Conservation (phyloP, 2,329 filamentous ascomycete genomes). For the Eutypa lata region DNA sequence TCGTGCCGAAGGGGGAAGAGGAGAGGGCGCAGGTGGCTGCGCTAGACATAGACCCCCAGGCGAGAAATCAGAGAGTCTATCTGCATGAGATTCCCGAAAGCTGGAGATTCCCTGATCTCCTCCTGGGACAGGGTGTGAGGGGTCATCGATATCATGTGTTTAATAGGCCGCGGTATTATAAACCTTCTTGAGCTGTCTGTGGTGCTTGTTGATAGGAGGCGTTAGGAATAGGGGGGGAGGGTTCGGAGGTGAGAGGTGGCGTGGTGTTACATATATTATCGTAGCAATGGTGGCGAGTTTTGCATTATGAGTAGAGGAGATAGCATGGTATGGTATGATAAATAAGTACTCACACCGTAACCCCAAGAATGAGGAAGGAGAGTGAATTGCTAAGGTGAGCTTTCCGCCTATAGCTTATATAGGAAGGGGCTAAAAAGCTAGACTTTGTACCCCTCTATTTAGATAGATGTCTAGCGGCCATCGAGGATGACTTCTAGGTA, state of each 20-base stretch:
- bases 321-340: too few relatives aligned
- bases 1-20: conserved; percentile 68
- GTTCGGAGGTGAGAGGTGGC: neutral
- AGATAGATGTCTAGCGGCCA: too few relatives aligned
- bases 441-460: too few relatives aligned
- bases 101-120: conserved; percentile 78
- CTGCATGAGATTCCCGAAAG: conserved; percentile 76
- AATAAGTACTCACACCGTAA: too few relatives aligned
- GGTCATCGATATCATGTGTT: conserved; percentile 96
- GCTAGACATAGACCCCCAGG: conserved; percentile 39
- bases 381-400: too few relatives aligned
- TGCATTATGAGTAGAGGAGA: too few relatives aligned
- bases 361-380: too few relatives aligned
- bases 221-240: neutral
- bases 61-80: conserved; percentile 55
- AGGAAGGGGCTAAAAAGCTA: too few relatives aligned
- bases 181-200: conserved; percentile 13
- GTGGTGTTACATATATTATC: too few relatives aligned
- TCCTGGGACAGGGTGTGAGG: conserved; percentile 80
- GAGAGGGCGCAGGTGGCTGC: conserved; percentile 45
- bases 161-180: conserved; percentile 77
- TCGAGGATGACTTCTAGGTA: too few relatives aligned
- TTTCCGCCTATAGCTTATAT: too few relatives aligned
- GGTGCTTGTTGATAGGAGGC: neutral
- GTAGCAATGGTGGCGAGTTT: too few relatives aligned